These are phyloP conservation scores for Mallotus repandus DNA, from an alignment of 441 rosid species.

Conservation along the genomic window DNA sequence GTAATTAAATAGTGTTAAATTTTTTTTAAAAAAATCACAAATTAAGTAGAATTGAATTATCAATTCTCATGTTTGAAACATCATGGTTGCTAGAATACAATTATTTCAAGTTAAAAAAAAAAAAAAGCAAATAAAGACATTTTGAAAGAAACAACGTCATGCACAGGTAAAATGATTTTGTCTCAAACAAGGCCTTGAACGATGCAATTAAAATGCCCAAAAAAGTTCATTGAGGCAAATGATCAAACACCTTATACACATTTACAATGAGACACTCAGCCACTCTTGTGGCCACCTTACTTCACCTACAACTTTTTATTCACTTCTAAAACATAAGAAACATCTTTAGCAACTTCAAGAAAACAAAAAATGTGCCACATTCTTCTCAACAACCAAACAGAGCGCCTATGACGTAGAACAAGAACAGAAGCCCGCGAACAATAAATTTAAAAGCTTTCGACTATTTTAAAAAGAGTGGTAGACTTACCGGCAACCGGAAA, in stretches of 20 bases:
- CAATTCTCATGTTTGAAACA: too few species aligned
- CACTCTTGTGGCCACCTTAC: not conserved
- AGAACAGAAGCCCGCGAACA: not conserved
- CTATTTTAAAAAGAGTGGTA: not conserved
- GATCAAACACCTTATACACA: slow-evolving; percentile 9
- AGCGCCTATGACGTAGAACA: not conserved
- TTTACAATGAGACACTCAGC: not conserved
- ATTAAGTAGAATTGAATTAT: too few species aligned
- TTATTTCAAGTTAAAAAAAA: too few species aligned
- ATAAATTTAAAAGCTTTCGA: not conserved
- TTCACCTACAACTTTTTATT: not conserved
- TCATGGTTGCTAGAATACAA: too few species aligned
- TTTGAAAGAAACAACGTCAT: too few species aligned
- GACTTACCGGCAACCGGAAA: slow-evolving; percentile 33
- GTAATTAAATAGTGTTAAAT: too few species aligned
- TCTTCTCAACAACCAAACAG: not conserved
- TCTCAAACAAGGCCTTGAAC: not conserved
- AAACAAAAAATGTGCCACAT: not conserved
- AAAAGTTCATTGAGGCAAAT: slow-evolving; percentile 2
- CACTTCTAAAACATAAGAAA: not conserved
- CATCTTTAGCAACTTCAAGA: slow-evolving; percentile 15
- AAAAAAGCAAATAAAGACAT: too few species aligned
- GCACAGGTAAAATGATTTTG: too few species aligned
- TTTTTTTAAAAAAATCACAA: too few species aligned
- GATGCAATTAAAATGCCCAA: not conserved